Conservation (phyloP, 345 rosid genomes). For the Anastatica hierochuntica region DNA sequence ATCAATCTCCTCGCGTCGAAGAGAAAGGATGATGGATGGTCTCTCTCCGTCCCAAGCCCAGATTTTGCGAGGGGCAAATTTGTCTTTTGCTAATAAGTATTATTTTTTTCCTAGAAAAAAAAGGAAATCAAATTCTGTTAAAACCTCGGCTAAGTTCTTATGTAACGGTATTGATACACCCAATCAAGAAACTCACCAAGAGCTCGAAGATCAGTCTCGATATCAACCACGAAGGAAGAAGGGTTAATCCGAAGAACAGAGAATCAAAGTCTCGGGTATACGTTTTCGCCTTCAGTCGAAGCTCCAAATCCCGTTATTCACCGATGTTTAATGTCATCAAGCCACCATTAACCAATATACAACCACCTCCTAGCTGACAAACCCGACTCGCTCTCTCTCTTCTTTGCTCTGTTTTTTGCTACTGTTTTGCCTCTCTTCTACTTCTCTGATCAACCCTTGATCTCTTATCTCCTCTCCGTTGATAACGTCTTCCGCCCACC, state of each 20-base stretch:
- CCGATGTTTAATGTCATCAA: slow-evolving; percentile 43
- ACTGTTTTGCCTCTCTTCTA: slow-evolving; percentile 28
- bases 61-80: neutral
- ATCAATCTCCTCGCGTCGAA: neutral
- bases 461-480: no score
- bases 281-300: slow-evolving; percentile 52
- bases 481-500: no score
- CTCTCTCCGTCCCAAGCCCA: slow-evolving; percentile 12
- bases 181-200: no score
- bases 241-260: no score
- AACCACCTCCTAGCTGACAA: slow-evolving; percentile 35
- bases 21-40: neutral
- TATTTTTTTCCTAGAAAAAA: no score
- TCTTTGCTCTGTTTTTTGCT: slow-evolving; percentile 34
- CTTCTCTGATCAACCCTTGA: slow-evolving; percentile 23
- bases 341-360: slow-evolving; percentile 34
- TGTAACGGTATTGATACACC: no score
- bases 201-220: no score
- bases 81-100: no score
- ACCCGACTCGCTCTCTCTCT: slow-evolving; percentile 28
- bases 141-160: no score
- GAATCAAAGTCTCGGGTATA: no score
- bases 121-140: no score
- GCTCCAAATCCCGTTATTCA: slow-evolving; percentile 55
- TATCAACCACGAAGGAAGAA: no score